These are phyloP conservation scores for Psilocybe mexicana DNA, from an alignment of 1,284 basidiomycete species.

Conservation along the genomic window DNA sequence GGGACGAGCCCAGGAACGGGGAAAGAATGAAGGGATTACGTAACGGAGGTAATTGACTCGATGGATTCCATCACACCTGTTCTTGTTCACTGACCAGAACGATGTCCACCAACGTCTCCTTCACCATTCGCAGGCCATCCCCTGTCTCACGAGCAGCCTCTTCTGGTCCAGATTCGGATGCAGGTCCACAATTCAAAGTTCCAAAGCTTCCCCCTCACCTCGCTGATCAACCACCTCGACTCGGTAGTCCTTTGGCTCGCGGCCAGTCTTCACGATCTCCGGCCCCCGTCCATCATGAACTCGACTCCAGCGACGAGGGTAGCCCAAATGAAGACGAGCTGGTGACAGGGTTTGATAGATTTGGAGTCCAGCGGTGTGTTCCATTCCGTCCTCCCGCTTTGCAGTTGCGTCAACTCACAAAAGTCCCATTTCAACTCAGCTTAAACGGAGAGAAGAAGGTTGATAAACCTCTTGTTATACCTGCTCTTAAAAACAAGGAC, in stretches of 20 bases:
- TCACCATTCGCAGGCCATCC: conserved; percentile 71
- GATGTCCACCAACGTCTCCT: conserved; percentile 55
- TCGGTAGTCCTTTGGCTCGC: conserved; percentile 57
- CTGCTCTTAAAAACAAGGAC: conserved; percentile 81
- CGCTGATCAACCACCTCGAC: conserved; percentile 37
- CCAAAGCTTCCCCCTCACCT: conserved; percentile 61
- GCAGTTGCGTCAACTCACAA: conserved; percentile 64
- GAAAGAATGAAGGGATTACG: background rate
- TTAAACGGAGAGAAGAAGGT: conserved; percentile 43
- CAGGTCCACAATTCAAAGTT: conserved; percentile 49
- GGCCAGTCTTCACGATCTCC: conserved; percentile 35
- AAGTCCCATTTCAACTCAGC: conserved; percentile 42
- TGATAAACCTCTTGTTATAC: conserved; percentile 78
- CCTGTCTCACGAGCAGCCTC: conserved; percentile 61
- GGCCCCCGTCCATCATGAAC: conserved; percentile 33
- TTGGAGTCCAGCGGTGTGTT: conserved; percentile 78
- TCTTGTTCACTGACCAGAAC: conserved; percentile 2
- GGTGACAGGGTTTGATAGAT: conserved; percentile 69
- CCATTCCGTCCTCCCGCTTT: conserved; percentile 18
- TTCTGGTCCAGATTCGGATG: conserved; percentile 59
- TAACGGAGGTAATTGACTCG: conserved; percentile 6
- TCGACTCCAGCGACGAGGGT: conserved; percentile 58
- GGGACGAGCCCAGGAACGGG: background rate
- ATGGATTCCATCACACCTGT: background rate
- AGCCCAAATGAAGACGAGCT: conserved; percentile 61